Conservation (phyloP, 352 stramenopile genomes). For the Phytophthora fragariae region DNA sequence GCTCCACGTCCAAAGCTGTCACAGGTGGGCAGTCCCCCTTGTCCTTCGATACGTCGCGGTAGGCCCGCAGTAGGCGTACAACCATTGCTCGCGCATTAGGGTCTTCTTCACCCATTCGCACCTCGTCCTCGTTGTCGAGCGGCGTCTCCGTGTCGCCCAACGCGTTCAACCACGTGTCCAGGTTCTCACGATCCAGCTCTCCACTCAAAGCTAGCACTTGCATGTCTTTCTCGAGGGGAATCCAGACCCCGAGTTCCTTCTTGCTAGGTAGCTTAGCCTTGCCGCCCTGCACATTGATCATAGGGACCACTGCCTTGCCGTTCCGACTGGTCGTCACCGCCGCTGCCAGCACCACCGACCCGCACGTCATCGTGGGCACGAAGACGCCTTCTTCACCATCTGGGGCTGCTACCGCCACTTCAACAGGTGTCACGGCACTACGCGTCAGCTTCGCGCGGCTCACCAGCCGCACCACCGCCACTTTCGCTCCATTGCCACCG, state of each 20-base stretch:
- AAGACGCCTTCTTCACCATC: not conserved
- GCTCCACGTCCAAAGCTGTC: not conserved
- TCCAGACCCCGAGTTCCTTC: not conserved
- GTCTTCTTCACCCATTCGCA: not conserved
- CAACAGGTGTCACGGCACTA: not conserved
- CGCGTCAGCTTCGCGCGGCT: not conserved
- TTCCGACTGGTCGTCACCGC: not conserved
- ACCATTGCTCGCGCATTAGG: not conserved
- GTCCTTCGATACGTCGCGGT: not conserved
- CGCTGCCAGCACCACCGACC: not conserved
- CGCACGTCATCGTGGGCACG: not conserved
- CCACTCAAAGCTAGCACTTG: not conserved
- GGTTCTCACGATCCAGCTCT: not conserved
- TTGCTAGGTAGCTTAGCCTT: not conserved
- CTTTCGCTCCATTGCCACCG: not conserved
- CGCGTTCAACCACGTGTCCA: not conserved
- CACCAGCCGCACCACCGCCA: not conserved
- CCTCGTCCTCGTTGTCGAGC: not conserved
- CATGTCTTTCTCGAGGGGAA: not conserved
- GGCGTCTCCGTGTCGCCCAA: not conserved
- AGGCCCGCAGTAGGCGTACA: not conserved
- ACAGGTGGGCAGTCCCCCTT: not conserved
- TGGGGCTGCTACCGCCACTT: not conserved
- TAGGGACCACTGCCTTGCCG: not conserved
- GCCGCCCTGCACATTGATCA: not conserved